Evolutionary conservation across 768 basidiomycete genomes (phyloP), one percentile per base, ranked within the genome.

Genomic region (Postia placenta): DNA sequence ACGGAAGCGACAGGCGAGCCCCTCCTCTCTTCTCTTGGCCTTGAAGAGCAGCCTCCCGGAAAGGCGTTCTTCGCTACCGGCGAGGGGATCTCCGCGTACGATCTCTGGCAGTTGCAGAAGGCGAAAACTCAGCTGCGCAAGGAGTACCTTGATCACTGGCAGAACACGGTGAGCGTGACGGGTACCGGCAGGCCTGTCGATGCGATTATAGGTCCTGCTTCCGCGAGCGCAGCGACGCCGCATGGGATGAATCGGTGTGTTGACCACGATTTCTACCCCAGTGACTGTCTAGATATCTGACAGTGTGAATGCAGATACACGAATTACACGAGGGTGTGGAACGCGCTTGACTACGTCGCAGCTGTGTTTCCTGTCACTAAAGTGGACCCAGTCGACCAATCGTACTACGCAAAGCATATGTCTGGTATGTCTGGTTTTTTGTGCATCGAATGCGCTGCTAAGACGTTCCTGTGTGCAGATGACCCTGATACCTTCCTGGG

Each of bases 131-230:
- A 71, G 11, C 53, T 84, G 25, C 74, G 83, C 22, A 69, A 79
- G 54, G 70, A 73, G 42, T 80, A 87, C 58, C 63, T 85, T 40
- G 74, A 80, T 41, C 65, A 77, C 42, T 89, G 86, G 87, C 73
- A 81, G 44, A 69, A 64, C 4, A 83, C 81, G 0, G 65, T 56
- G 9, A 52, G 47, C 0, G 41, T 56, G 12, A 89, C 86, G 0
- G 78, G 76, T 0, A 90, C 85, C 0, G 85, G 83, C 1, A 67
- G 89, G 2, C 83, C 86, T 4, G 75, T 90, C 5, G 89, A 91
- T 59, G 87, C 83, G 1, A 78, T 92, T 55, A 81, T 91, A 28
- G 66, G 71, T 2, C 84, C 89, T 19, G 72, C 69, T 2, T 81
- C 82, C 1, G 72, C 85, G 1, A 81, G 69, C 58, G 66, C 73